Evolutionary conservation across 2,329 filamentous ascomycete species (phyloP).

Genomic region (Arthrobotrys pseudoclavata): DNA sequence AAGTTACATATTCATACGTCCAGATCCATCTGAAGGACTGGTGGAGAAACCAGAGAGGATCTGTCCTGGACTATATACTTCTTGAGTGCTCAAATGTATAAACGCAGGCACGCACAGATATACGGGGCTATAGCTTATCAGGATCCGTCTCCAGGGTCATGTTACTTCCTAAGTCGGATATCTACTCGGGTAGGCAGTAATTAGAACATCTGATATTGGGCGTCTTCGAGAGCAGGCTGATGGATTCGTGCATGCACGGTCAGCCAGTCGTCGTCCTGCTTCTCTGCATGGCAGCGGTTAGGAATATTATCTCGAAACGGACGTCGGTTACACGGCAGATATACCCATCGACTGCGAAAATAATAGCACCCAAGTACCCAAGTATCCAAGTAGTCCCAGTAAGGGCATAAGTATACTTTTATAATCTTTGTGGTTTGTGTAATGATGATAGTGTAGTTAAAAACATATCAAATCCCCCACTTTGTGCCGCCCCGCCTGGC

Average conservation of each 20-base stretch:
- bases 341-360: background rate
- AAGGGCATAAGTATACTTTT: too few relatives aligned
- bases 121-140: too few relatives aligned
- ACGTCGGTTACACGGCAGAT: slow-evolving; percentile 17
- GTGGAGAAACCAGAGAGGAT: too few relatives aligned
- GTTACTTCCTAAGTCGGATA: too few relatives aligned
- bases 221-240: background rate
- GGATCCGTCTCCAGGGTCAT: too few relatives aligned
- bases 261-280: background rate
- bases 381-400: background rate
- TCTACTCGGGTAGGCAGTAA: too few relatives aligned
- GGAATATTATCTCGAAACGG: slow-evolving; percentile 10
- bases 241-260: background rate
- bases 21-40: background rate
- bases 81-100: too few relatives aligned
- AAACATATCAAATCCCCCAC: slow-evolving; percentile 14
- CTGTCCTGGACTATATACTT: too few relatives aligned
- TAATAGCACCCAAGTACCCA: background rate
- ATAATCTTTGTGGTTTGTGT: background rate
- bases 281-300: slow-evolving; percentile 16
- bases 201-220: too few relatives aligned
- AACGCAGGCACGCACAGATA: too few relatives aligned
- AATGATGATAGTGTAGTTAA: background rate
- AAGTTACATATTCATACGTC: background rate
- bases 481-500: slow-evolving; percentile 58